Evolutionary conservation across 768 basidiomycete genomes (phyloP).

Genomic region (Lactarius sp.): DNA sequence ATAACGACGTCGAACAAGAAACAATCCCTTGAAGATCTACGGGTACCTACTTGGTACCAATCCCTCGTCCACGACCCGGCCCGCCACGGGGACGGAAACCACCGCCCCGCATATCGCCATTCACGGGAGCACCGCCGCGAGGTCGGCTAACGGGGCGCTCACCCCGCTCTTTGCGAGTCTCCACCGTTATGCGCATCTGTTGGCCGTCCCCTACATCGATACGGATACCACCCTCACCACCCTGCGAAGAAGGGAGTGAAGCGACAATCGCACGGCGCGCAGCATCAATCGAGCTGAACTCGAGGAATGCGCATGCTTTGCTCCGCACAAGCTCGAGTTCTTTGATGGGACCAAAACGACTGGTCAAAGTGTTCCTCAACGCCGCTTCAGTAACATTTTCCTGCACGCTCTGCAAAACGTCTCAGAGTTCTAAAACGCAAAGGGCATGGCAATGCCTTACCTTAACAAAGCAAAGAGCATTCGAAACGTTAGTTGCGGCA

Average conservation of each 20-base stretch:
- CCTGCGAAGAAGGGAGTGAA: slow-evolving; percentile 57
- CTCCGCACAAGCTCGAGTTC: slow-evolving; percentile 82
- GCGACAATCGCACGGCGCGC: slow-evolving; percentile 84
- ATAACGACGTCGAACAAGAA: slow-evolving; percentile 22
- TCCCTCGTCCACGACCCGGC: slow-evolving; percentile 40
- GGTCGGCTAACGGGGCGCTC: slow-evolving; percentile 66
- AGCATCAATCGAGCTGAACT: slow-evolving; percentile 70
- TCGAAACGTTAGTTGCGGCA: slow-evolving; percentile 60
- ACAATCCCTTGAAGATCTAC: neutral
- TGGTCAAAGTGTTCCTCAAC: slow-evolving; percentile 46
- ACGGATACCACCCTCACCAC: slow-evolving; percentile 87
- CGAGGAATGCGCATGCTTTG: slow-evolving; percentile 94
- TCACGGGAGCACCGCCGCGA: slow-evolving; percentile 53
- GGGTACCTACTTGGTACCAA: slow-evolving; percentile 28
- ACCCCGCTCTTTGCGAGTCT: slow-evolving; percentile 87
- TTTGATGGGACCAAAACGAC: slow-evolving; percentile 76
- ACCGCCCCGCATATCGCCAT: slow-evolving; percentile 48
- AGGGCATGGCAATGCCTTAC: slow-evolving; percentile 36
- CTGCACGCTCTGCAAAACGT: slow-evolving; percentile 53
- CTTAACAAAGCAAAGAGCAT: slow-evolving; percentile 90
- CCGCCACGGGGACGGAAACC: slow-evolving; percentile 46
- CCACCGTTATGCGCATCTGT: slow-evolving; percentile 62
- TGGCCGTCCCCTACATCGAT: slow-evolving; percentile 59
- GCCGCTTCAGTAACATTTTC: slow-evolving; percentile 54
- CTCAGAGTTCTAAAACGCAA: slow-evolving; percentile 4